Base-by-base conservation (phyloP, 257 asterid species). In the Capsicum chinense region DNA sequence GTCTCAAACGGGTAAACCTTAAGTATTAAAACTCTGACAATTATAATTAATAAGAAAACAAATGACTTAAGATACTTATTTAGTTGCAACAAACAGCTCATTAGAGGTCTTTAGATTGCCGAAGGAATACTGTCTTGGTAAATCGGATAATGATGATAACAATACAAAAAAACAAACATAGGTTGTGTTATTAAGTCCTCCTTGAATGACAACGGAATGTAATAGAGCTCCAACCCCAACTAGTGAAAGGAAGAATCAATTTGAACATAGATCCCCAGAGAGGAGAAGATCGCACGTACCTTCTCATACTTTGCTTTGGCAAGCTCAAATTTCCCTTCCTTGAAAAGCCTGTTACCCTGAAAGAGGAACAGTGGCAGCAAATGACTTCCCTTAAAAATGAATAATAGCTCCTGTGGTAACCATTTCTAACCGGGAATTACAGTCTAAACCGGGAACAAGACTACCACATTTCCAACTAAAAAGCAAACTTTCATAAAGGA, bases 281-380 rank as follows among this genome's bases (percentile, higher is more conserved):
- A 60, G 47, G 73, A 56, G 37, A 35, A 85, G 76, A 79, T 62
- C 37, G 33, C 84, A 92, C 98, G 83, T 94, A 94, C 91, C 92
- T 89, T 87, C 73, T 96, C 99, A 85, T 96, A 96, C 90, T 96
- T 96, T 81, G 98, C 95, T 89, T 93, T 96, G 44, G 99, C 99
- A 84, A 96, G 97, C 84, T 92, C 98, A 88, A 87, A 94, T 88
- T 94, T 96, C 86, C 95, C 97, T 89, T 96, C 97, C 87, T 94
- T 93, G 89, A 96, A 96, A 85, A 96, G 93, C 92, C 99, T 92
- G 91, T 96, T 96, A 84, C 99, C 99, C 99, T 96, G 98, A 88
- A 82, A 48, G 87, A 92, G 17, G 83, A 70, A 84, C 82, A 86
- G 42, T 63, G 44, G 79, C 9, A 88, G 54, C 9, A 80, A 11